Evolutionary conservation across 352 stramenopile genomes (phyloP), one percentile per base, ranked within the genome.

Genomic region (Globisporangium canariense): DNA sequence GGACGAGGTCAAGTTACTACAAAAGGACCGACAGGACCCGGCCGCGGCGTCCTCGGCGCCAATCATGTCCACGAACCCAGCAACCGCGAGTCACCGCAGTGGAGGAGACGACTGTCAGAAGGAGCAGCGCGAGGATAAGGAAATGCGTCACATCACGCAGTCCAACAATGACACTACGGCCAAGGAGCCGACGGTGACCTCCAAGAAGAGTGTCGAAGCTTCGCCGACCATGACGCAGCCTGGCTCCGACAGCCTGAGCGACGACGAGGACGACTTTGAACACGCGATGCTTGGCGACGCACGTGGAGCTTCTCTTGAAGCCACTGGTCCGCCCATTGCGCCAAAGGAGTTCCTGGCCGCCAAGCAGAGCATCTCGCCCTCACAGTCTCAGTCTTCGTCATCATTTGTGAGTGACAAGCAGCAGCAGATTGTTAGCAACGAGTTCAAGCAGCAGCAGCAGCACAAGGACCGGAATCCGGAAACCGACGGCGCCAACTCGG

Each of bases 1-100:
- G 14, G 83, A 81, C 32, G 86, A 94, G 62, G 83, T 94, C 32
- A 77, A 83, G 56, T 55, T 90, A 30, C 67, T 90, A 43, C 77
- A 88, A 50, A 77, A 88, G 43, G 70, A 90, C 53, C 76, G 69
- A 2, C 68, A 73, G 2, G 60, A 51, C 3, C 60, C 52, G 16
- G 34, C 13, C 20, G 25, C 62, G 9, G 43, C 53, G 7, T n/a
- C 62, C 4, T 62, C 46, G 10, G 43, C 62, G 25, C 53, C 62
- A 36, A 58, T 62, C 28, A 8, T 63, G 36, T 58, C 45, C 2
- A 73, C 58, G 51, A 75, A 60, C 57, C 47, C 62, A 4, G 60
- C 53, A 8, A 45, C 51, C 41, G 53, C 20, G 34, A 59, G 10
- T 20, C n/a, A 32, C 16, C 40, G 22, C 16, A 56, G 32, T 34